Percentiles rank a stretch among this genome's conserved stretches.
phyloP scores from a whole-genome alignment of 352 stramenopile species.

The Blastocystis sp. region DNA sequence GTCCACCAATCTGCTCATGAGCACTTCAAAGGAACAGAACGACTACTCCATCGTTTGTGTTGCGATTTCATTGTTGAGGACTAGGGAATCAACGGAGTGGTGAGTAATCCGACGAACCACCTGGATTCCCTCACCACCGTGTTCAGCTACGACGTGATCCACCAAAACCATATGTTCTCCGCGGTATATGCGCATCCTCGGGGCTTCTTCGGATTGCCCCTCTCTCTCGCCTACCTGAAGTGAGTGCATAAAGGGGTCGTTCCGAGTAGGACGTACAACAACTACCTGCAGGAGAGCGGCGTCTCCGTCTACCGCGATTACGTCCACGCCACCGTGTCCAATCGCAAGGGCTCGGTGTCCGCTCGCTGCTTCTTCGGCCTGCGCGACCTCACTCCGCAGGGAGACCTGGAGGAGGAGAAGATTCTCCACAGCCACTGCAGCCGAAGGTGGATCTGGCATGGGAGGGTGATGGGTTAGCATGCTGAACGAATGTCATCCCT shows the following conservation, averaged over 20 bases:
- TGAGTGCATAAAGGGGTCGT: background rate
- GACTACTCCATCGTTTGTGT: slow-evolving; percentile 12
- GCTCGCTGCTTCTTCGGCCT: background rate
- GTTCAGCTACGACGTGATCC: slow-evolving; percentile 1
- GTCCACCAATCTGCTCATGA: background rate
- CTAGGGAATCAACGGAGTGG: background rate
- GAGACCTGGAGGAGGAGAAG: slow-evolving; percentile 48
- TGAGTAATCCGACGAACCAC: slow-evolving; percentile 40
- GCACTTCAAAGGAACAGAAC: slow-evolving; percentile 1
- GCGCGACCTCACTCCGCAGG: slow-evolving; percentile 36
- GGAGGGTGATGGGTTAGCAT: background rate
- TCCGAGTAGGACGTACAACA: background rate
- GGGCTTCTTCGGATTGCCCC: slow-evolving; percentile 5
- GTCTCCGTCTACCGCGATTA: slow-evolving; percentile 2
- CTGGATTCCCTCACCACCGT: background rate
- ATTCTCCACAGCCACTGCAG: slow-evolving; percentile 48
- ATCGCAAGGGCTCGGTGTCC: background rate
- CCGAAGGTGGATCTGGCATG: background rate
- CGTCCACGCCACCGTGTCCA: background rate
- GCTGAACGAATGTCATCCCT: slow-evolving; percentile 44
- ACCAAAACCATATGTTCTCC: background rate
- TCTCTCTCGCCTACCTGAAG: background rate
- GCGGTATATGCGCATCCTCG: background rate
- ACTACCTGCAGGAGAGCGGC: slow-evolving; percentile 35
- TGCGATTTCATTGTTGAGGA: background rate